Evolutionary conservation across 2,329 filamentous ascomycete genomes (phyloP), one percentile per base, ranked within the genome.

Genomic region (Lasiodiplodia sp.): DNA sequence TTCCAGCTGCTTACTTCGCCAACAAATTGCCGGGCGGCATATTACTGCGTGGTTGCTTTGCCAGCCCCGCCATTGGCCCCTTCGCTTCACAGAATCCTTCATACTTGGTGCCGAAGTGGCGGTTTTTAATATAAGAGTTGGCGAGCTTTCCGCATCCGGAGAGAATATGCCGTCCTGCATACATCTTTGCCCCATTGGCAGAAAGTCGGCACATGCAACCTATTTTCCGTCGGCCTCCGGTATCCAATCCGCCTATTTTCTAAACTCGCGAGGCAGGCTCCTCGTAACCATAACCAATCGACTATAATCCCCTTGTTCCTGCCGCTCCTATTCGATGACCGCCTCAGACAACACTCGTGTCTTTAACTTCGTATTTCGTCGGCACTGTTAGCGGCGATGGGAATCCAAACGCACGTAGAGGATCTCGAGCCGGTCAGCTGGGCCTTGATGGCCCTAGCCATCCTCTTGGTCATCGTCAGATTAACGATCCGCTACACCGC

Each of bases 331-430:
- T 47, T 44, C 40, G 44, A 47, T 23, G 31, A 38, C 3, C 53
- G 11, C 53, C 16, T 60, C 57, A 62, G 28, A 12, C 44, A 11
- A 21, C 58, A 37, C 16, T n/a, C 58, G 4, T 37, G 7, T 18
- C 18, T 28, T 18, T 7, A 28, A 25, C 23, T 12, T 11, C 16
- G 28, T 47, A n/a, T 7, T 47, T n/a, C 44, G 44, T 21, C 44
- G 18, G 18, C 2, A 11, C 44, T 11, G 44, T n/a, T 21, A 47
- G 44, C 18, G 18, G 40, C 11, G 7, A 63, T 63, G 58, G 58
- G 58, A 6, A 63, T 63, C n/a, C 58, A 63, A 51, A 63, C 58
- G 4, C 58, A 63, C 23, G 58, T 63, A 21, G 58, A 63, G 11
- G 38, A 63, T n/a, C 21, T 63, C 4, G 58, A 63, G 25, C 58